Evolutionary conservation across 2,329 filamentous ascomycete species (phyloP).

Genomic region (Aotearoamyces nothofagi): DNA sequence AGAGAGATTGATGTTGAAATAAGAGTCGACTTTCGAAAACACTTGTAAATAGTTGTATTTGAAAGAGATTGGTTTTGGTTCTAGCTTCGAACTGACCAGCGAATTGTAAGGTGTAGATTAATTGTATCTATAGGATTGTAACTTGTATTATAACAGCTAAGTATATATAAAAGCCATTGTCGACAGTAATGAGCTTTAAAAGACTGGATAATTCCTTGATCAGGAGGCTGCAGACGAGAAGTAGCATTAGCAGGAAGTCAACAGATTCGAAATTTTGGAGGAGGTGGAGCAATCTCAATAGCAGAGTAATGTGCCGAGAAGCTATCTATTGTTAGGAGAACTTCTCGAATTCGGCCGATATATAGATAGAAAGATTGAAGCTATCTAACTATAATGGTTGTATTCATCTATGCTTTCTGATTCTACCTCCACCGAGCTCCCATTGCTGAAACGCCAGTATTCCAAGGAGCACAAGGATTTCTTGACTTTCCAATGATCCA

Average conservation of each 20-base stretch:
- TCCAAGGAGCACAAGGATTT: conserved; percentile 1
- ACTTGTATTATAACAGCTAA: conserved; percentile 1
- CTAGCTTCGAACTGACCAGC: conserved; percentile 4
- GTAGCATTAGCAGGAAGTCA: conserved; percentile 3
- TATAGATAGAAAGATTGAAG: conserved; percentile 4
- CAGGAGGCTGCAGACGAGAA: conserved; percentile 4
- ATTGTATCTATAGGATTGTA: conserved; percentile 1
- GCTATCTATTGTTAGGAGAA: conserved; percentile 5
- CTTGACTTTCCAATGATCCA: conserved; percentile 3
- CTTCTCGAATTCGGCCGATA: conserved; percentile 2
- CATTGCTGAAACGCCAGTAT: conserved; percentile 1
- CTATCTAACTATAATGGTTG: conserved; percentile 3
- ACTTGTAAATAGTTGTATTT: conserved; percentile 3
- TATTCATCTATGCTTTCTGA: conserved; percentile 2
- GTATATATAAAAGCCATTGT: conserved; percentile 3
- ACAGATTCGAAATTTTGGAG: conserved; percentile 3
- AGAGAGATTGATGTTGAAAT: conserved; percentile 12
- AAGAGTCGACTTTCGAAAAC: conserved; percentile 4
- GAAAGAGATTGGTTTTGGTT: conserved; percentile 3
- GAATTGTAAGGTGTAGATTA: conserved; percentile 3
- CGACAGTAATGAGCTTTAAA: conserved; percentile 4
- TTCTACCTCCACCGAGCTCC: conserved; percentile 1
- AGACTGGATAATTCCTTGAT: conserved; percentile 5
- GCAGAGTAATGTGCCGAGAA: conserved; percentile 1
- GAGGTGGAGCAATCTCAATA: conserved; percentile 3